Evolutionary conservation across 2,329 filamentous ascomycete genomes (phyloP).

Genomic region (Salinomyces thailandicus): DNA sequence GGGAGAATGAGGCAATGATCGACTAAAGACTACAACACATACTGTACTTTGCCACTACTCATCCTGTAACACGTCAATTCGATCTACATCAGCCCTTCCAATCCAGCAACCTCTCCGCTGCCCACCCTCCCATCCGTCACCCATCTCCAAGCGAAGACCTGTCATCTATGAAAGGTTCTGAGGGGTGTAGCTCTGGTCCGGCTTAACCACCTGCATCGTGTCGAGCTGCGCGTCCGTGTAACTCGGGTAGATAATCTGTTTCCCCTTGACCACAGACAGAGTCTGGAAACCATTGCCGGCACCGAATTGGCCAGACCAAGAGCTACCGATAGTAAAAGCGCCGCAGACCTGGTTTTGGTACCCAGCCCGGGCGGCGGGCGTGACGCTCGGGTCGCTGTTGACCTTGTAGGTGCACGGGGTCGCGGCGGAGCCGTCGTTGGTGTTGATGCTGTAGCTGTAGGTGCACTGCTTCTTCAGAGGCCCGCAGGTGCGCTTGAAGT

Average conservation of each 20-base stretch:
- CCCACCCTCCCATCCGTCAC: too few species aligned
- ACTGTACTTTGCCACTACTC: too few species aligned
- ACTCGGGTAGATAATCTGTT: conserved; percentile 3
- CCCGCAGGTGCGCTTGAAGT: conserved; percentile 5
- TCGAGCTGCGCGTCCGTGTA: not conserved
- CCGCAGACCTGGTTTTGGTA: conserved; percentile 2
- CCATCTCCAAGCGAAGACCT: too few species aligned
- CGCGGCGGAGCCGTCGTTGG: conserved; percentile 1
- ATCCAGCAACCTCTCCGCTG: too few species aligned
- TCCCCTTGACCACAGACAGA: conserved; percentile 2
- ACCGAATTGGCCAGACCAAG: conserved; percentile 6
- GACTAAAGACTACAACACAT: too few species aligned
- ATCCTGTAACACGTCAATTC: too few species aligned
- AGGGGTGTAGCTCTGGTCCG: not conserved
- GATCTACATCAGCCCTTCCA: too few species aligned
- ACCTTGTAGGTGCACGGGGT: conserved; percentile 4
- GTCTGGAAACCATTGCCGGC: conserved; percentile 6
- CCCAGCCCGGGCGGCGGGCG: not conserved
- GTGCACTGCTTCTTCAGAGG: conserved; percentile 1
- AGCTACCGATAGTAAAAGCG: conserved; percentile 2
- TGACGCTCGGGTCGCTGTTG: not conserved
- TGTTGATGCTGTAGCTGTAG: conserved; percentile 4
- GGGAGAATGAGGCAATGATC: too few species aligned
- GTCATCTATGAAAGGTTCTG: too few species aligned
- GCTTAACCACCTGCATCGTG: not conserved